Base-by-base conservation (phyloP, 768 basidiomycete genomes). In the Amanita molliuscula region DNA sequence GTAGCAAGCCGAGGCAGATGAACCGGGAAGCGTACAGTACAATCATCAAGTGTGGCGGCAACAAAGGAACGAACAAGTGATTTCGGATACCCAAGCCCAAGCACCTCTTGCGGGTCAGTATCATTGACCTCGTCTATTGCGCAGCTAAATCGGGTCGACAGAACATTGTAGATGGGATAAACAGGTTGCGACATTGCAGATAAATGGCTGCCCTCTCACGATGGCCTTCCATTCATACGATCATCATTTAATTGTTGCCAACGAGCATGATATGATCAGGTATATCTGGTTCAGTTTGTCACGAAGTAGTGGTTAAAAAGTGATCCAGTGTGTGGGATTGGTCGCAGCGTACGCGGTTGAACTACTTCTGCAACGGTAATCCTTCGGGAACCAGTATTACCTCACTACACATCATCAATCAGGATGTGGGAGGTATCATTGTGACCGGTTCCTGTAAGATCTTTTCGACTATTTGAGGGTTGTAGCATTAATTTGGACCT, bases 11-110 rank as follows among this genome's bases (percentile, higher is more conserved):
- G 95, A 98, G 61, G 83, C 83, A 2, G 94, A 98, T 61, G 96
- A 99, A 62, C 93, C 95, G 20, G 96, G 96, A 2, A 94, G 90
- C 56, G 69, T 87, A 28, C 82, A 86, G 55, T 98, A 94, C 60
- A 98, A 96, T 59, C 87, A 95, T 60, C 94, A 96, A 59, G 79
- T 93, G 0, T 98, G 94, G 94, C 75, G 94, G 54, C 86, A 94
- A 57, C 77, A 84, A 55, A 81, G 93, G 46, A 96, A 96, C 59
- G 93, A 97, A 56, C 74, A 80, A 50, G 77, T 93, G 44, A 71
- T 81, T 16, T 64, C 73, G 28, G 81, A 86, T 58, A 91, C 88
- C 3, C 68, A 75, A 48, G 65, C 75, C 11, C 85, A 92, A 58
- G 79, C 82, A 26, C 71, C 77, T n/a, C 64, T 75, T 42, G 89